A percentile compares a stretch with the other conserved stretches of the same genome.
Conservation (phyloP, 2,329 filamentous ascomycete genomes). For the Neofusicoccum umdonicola region DNA sequence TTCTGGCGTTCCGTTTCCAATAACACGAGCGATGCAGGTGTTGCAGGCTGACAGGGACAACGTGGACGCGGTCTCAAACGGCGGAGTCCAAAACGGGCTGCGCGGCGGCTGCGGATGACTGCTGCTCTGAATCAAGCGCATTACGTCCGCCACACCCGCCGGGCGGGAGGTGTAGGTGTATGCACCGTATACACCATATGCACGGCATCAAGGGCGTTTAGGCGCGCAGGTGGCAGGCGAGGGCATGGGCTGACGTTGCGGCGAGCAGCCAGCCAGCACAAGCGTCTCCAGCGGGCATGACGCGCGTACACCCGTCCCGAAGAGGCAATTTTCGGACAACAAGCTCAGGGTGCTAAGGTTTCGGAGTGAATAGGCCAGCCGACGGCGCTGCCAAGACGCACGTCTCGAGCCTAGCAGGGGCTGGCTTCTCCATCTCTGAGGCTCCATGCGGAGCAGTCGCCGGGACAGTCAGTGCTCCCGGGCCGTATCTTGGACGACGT, state of each 20-base stretch:
- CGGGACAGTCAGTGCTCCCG: neutral
- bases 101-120: neutral
- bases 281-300: neutral
- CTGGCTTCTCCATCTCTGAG: neutral
- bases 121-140: neutral
- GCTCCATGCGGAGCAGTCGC: neutral
- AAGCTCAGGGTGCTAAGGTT: constrained; percentile 1
- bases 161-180: neutral
- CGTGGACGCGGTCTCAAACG: neutral
- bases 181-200: neutral
- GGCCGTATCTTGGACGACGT: neutral
- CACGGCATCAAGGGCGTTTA: neutral
- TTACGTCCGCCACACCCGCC: neutral
- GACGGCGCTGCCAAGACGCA: neutral
- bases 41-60: neutral
- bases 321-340: neutral
- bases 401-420: neutral
- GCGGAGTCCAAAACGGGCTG: neutral
- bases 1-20: neutral
- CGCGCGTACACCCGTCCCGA: neutral
- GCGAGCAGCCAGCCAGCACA: neutral
- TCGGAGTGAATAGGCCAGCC: neutral
- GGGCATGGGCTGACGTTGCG: neutral
- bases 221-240: neutral
- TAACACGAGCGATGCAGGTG: neutral